phyloP scores from a whole-genome alignment of 163 green algal genomes.

The Scenedesmus sp. region DNA sequence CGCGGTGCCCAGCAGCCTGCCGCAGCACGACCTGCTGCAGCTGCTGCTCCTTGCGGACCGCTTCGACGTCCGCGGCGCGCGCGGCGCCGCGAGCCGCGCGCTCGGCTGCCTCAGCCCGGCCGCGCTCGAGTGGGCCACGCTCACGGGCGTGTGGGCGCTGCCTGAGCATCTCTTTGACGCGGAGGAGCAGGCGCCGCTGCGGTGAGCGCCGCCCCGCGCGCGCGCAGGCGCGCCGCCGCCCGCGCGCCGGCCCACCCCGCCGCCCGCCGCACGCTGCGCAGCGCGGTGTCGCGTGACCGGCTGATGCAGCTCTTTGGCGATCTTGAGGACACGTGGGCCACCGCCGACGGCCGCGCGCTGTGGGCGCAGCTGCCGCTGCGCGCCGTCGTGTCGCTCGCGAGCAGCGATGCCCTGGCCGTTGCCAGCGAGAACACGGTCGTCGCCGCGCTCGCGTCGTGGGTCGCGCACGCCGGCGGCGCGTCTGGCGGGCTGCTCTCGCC shows the following conservation, averaged over 20 bases:
- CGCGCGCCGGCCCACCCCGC: too few species aligned
- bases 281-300: conserved; percentile 12
- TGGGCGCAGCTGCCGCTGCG: conserved; percentile 39
- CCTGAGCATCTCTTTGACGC: conserved; percentile 33
- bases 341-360: conserved; percentile 15
- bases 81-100: conserved; percentile 10
- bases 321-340: conserved; percentile 32
- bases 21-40: conserved; percentile 37
- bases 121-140: conserved; percentile 20
- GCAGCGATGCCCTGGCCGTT: conserved; percentile 8
- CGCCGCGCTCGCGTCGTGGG: conserved; percentile 35
- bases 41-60: conserved; percentile 36
- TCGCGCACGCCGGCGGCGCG: background rate
- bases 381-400: conserved; percentile 8
- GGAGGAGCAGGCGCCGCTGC: conserved; percentile 13
- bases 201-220: too few species aligned
- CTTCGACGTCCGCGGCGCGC: conserved; percentile 25
- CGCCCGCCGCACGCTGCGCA: too few species aligned
- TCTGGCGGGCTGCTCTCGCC: background rate
- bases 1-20: background rate
- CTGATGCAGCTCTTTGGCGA: conserved; percentile 43
- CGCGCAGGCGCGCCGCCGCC: too few species aligned
- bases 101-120: conserved; percentile 28
- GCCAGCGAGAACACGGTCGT: conserved; percentile 37
- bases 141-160: conserved; percentile 3